Conservation (phyloP, 768 basidiomycete species). For the Boletus pseudo-olivaceus region DNA sequence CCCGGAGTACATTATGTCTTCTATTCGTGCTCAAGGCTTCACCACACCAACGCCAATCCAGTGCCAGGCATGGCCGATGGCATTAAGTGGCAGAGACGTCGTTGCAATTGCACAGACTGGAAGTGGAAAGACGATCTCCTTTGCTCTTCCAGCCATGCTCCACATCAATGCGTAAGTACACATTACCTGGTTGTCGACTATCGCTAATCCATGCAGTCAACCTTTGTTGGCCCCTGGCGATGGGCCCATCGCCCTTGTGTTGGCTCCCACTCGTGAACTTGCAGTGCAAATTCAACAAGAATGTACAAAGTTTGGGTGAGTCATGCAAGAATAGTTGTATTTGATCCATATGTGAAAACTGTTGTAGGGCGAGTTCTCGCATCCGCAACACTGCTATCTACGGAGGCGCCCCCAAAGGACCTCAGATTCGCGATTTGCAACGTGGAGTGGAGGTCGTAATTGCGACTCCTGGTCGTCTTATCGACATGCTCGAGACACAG, state of each 20-base stretch:
- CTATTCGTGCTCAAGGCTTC: slow-evolving; percentile 95
- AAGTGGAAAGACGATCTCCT: slow-evolving; percentile 97
- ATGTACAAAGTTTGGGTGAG: slow-evolving; percentile 95
- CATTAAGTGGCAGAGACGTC: slow-evolving; percentile 87
- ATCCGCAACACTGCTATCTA: slow-evolving; percentile 99
- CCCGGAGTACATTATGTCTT: slow-evolving; percentile 92
- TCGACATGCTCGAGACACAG: slow-evolving; percentile 96
- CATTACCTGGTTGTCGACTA: neutral
- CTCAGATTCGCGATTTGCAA: slow-evolving; percentile 96
- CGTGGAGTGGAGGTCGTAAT: slow-evolving; percentile 98
- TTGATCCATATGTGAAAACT: slow-evolving; percentile 3
- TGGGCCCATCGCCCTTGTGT: slow-evolving; percentile 94
- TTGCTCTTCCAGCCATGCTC: slow-evolving; percentile 98
- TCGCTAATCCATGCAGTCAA: slow-evolving; percentile 51
- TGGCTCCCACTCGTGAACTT: slow-evolving; percentile 96
- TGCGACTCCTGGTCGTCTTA: slow-evolving; percentile 99
- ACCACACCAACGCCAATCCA: slow-evolving; percentile 90
- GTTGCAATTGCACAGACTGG: slow-evolving; percentile 98
- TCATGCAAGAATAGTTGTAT: neutral
- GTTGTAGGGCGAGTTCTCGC: slow-evolving; percentile 73
- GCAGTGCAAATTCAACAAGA: slow-evolving; percentile 99
- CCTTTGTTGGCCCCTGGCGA: slow-evolving; percentile 90
- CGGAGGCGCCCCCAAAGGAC: slow-evolving; percentile 97
- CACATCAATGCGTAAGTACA: slow-evolving; percentile 94
- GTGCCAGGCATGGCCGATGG: slow-evolving; percentile 99